Percentiles rank a stretch among this genome's conserved stretches.
These are phyloP conservation scores for Rehmannia glutinosa DNA, from an alignment of 257 asterid species.

Conservation along the genomic window DNA sequence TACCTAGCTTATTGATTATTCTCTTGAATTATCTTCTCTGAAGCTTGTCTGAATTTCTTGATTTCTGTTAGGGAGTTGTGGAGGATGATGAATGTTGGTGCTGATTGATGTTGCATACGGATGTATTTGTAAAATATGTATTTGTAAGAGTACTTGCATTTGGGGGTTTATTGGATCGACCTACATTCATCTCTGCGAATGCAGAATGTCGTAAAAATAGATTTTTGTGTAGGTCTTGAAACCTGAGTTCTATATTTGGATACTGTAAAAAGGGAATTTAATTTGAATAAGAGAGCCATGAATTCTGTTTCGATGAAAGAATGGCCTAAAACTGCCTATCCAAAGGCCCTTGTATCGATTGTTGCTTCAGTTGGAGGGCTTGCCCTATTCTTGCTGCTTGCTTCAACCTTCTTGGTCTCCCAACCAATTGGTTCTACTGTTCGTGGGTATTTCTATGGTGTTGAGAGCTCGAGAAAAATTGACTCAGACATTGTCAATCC, in stretches of 20 bases:
- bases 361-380: slow-evolving; percentile 62
- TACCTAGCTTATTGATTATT: neutral
- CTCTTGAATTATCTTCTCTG: neutral
- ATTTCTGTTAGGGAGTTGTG: neutral
- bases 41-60: slow-evolving; percentile 16
- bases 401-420: slow-evolving; percentile 63
- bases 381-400: slow-evolving; percentile 61
- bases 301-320: slow-evolving; percentile 44
- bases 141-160: neutral
- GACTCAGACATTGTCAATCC: slow-evolving; percentile 14
- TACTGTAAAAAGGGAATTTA: slow-evolving; percentile 4
- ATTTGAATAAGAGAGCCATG: slow-evolving; percentile 37
- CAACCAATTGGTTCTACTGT: slow-evolving; percentile 54
- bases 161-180: neutral
- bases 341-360: slow-evolving; percentile 54
- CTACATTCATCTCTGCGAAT: neutral
- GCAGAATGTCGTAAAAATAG: slow-evolving; percentile 7
- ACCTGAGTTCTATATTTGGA: slow-evolving; percentile 16
- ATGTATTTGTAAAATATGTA: neutral
- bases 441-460: slow-evolving; percentile 47
- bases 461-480: slow-evolving; percentile 24
- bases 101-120: neutral
- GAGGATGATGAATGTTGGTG: neutral
- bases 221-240: neutral
- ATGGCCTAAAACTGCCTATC: slow-evolving; percentile 39